Conservation (phyloP, 495 filamentous ascomycete genomes). For the Aspergillus campestris region DNA sequence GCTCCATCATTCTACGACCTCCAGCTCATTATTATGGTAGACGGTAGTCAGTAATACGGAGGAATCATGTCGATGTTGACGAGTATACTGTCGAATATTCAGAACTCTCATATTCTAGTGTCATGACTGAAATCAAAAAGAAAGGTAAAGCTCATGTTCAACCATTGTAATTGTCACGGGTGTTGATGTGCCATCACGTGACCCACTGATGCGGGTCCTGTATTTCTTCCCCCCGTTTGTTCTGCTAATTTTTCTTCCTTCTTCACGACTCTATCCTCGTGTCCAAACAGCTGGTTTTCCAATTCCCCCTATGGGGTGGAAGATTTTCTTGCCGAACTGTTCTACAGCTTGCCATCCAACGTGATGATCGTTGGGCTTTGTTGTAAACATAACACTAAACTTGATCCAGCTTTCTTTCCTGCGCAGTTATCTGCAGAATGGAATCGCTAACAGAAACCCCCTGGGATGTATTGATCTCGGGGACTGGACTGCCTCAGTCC, state of each 20-base stretch:
- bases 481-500: slow-evolving; percentile 84
- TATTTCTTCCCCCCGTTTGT: slow-evolving; percentile 11
- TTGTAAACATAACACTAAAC: slow-evolving; percentile 16
- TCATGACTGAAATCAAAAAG: no score
- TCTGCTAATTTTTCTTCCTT: slow-evolving; percentile 9
- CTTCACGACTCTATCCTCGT: slow-evolving; percentile 6
- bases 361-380: slow-evolving; percentile 20
- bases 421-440: slow-evolving; percentile 42
- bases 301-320: slow-evolving; percentile 18
- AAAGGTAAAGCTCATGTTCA: no score
- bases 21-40: no score
- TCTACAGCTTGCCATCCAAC: slow-evolving; percentile 19
- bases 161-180: neutral
- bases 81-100: no score
- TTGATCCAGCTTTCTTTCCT: slow-evolving; percentile 18
- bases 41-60: no score
- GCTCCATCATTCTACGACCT: neutral
- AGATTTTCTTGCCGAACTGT: slow-evolving; percentile 13
- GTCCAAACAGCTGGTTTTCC: slow-evolving; percentile 4
- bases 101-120: no score
- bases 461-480: slow-evolving; percentile 89
- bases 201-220: slow-evolving; percentile 7
- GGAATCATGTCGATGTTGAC: no score
- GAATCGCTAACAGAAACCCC: slow-evolving; percentile 68
- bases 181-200: slow-evolving; percentile 10